Evolutionary conservation across 1,284 basidiomycete genomes (phyloP).

Genomic region (Ceratobasidium sp.): DNA sequence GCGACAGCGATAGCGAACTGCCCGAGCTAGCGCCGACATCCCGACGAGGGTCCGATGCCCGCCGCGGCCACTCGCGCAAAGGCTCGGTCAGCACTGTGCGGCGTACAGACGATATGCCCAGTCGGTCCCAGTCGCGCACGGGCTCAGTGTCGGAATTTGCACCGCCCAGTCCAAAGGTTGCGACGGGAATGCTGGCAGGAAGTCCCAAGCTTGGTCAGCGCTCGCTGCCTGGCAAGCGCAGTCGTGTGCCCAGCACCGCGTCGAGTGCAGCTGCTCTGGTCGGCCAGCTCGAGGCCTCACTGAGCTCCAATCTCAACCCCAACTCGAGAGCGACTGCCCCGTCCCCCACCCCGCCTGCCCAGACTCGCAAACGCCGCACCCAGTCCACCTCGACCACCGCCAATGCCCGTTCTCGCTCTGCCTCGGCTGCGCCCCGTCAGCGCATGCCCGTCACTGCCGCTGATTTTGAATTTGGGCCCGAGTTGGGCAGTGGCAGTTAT

Average conservation of each 20-base stretch:
- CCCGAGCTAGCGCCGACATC: constrained; percentile 45
- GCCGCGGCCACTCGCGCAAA: constrained; percentile 12
- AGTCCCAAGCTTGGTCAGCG: constrained; percentile 13
- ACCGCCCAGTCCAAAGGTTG: constrained; percentile 8
- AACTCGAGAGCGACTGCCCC: not conserved
- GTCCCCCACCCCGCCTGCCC: constrained; percentile 1
- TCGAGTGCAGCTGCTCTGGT: constrained; percentile 19
- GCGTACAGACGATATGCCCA: constrained; percentile 48
- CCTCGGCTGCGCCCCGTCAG: constrained; percentile 49
- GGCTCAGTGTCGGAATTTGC: constrained; percentile 43
- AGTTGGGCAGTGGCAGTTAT: constrained; percentile 79
- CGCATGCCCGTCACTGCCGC: constrained; percentile 57
- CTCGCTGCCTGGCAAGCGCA: constrained; percentile 19
- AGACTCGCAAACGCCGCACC: constrained; percentile 12
- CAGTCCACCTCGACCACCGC: constrained; percentile 26
- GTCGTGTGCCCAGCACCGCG: constrained; percentile 21
- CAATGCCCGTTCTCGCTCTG: constrained; percentile 21
- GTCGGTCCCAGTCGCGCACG: constrained; percentile 49
- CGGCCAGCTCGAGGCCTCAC: constrained; percentile 27
- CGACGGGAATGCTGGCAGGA: not conserved
- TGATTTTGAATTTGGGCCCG: constrained; percentile 73
- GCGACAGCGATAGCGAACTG: constrained; percentile 45
- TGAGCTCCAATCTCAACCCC: constrained; percentile 28
- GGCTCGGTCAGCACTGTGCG: constrained; percentile 45
- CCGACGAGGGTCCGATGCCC: constrained; percentile 42